phyloP scores from a whole-genome alignment of 2,329 filamentous ascomycete genomes.

The Pseudopithomyces chartarum region DNA sequence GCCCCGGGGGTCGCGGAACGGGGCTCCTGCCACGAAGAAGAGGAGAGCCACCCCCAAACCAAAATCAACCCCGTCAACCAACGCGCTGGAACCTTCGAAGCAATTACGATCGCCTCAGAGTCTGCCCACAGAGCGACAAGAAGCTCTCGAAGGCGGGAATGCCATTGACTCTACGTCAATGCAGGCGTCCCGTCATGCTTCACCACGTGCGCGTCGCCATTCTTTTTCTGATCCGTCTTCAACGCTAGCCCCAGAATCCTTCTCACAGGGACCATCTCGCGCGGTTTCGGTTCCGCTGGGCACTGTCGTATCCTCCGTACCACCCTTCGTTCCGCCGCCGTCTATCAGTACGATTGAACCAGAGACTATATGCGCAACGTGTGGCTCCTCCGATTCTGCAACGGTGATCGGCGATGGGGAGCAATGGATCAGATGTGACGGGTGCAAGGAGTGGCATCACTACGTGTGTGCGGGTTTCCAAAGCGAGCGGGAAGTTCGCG shows the following conservation, averaged over 20 bases:
- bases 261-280: constrained; percentile 18
- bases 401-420: constrained; percentile 59
- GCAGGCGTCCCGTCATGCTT: constrained; percentile 13
- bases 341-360: constrained; percentile 25
- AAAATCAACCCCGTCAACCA: constrained; percentile 27
- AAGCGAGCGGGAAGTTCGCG: constrained; percentile 66
- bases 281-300: constrained; percentile 41
- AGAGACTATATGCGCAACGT: constrained; percentile 60
- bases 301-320: constrained; percentile 16
- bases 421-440: constrained; percentile 71
- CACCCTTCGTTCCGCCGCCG: constrained; percentile 13
- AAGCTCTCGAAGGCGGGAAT: constrained; percentile 9
- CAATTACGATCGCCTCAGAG: constrained; percentile 42
- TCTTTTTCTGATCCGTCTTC: constrained; percentile 32
- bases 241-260: not conserved
- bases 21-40: constrained; percentile 44
- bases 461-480: constrained; percentile 70
- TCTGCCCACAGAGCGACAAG: constrained; percentile 31
- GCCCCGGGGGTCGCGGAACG: constrained; percentile 46
- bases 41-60: constrained; percentile 46
- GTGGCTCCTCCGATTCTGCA: constrained; percentile 60
- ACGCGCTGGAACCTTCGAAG: constrained; percentile 23
- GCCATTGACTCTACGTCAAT: constrained; percentile 8
- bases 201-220: constrained; percentile 32
- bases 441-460: constrained; percentile 72